Base-by-base conservation (phyloP, 2,329 filamentous ascomycete species). In the Sarocladium strictum region DNA sequence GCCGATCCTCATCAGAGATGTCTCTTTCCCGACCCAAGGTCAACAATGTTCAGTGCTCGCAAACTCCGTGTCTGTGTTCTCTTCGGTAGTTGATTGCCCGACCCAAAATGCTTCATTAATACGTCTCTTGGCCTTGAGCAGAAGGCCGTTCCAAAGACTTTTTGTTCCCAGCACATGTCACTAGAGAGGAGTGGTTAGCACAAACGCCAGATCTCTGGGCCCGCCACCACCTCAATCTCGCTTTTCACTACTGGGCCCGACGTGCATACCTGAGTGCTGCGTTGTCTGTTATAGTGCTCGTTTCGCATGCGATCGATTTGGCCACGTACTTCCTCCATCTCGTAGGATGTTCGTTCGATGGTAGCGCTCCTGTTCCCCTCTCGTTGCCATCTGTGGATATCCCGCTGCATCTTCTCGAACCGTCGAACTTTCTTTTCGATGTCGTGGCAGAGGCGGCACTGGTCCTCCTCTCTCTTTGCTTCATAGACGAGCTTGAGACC, bases 401-500 rank as follows among this genome's bases (percentile, higher is more conserved):
- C 87, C 55, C 84, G 81, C 47, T 79, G 68, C 77, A 95, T 89
- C 72, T 90, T 90, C 65, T 77, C 76, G 65, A 85, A 81, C 59
- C 89, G 85, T 55, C 90, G 84, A 65, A 81, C 74, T 75, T 96
- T 96, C 72, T 88, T 92, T 66, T 91, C 86, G 62, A 92, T 90
- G 72, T 94, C 91, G 65, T 90, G 86, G 75, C 93, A 97, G 59
- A 91, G 78, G 68, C 88, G 89, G 78, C 93, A 97, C 63, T 83
- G 81, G 54, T 81, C 81, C 41, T 69, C 63, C 54, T 86, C 77
- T 56, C 76, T 76, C 59, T 83, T 77, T 24, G 89, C 92, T 62
- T 83, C 76, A 76, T 88, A 91, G 66, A 96, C 86, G 60, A 96
- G 82, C 74, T 90, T 96, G 75, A 96, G 86, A 58, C 93, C 93